Conservation (phyloP, 345 rosid genomes). For the Rhizophora apiculata region DNA sequence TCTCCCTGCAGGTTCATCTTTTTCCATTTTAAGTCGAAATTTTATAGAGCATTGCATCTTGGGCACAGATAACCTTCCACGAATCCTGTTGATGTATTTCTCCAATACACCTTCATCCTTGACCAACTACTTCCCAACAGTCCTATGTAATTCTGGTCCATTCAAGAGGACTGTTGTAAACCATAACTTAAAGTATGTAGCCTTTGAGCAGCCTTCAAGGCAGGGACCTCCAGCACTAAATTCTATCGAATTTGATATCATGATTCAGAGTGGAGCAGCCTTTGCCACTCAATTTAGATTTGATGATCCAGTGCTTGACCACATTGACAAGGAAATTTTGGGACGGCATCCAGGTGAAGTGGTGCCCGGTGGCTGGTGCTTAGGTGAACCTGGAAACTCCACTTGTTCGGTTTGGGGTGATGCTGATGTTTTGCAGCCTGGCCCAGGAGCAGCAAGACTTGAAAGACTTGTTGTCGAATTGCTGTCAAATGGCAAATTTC, state of each 20-base stretch:
- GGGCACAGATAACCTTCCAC: slow-evolving; percentile 84
- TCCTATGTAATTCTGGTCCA: slow-evolving; percentile 66
- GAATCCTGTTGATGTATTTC: slow-evolving; percentile 87
- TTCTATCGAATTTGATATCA: slow-evolving; percentile 54
- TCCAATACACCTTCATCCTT: slow-evolving; percentile 72
- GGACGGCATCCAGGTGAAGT: slow-evolving; percentile 49
- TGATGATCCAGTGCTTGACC: slow-evolving; percentile 63
- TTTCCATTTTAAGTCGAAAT: slow-evolving; percentile 62
- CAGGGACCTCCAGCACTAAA: slow-evolving; percentile 41
- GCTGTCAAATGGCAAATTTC: slow-evolving; percentile 52
- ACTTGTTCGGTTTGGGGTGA: slow-evolving; percentile 81
- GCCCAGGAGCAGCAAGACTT: slow-evolving; percentile 74
- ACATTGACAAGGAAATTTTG: slow-evolving; percentile 67
- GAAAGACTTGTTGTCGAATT: slow-evolving; percentile 55
- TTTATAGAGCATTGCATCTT: slow-evolving; percentile 71
- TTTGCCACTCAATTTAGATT: slow-evolving; percentile 56
- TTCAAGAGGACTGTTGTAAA: slow-evolving; percentile 64
- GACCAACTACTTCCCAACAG: slow-evolving; percentile 73
- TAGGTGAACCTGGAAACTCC: slow-evolving; percentile 53
- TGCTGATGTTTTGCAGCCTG: slow-evolving; percentile 75
- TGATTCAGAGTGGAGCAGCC: slow-evolving; percentile 79
- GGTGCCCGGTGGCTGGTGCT: slow-evolving; percentile 95
- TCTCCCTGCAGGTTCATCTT: slow-evolving; percentile 62
- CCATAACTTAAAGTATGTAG: slow-evolving; percentile 57
- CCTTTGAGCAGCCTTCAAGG: slow-evolving; percentile 42